Evolutionary conservation across 1,284 basidiomycete genomes (phyloP).

Genomic region (Cryptococcus sp.): DNA sequence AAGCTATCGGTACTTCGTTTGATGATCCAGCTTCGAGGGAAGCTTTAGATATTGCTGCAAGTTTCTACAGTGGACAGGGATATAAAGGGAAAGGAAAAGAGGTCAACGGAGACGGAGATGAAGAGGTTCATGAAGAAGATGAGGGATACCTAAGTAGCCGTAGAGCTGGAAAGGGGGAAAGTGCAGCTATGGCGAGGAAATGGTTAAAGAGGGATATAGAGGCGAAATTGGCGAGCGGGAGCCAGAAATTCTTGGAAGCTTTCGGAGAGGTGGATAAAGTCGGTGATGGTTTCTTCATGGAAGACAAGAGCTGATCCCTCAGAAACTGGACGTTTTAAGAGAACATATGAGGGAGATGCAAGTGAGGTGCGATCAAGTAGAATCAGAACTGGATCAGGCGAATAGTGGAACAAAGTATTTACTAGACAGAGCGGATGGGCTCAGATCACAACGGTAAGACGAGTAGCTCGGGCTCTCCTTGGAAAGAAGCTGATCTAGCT

Average conservation of each 20-base stretch:
- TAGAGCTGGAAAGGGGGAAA: constrained; percentile 33
- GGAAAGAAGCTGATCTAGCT: not conserved
- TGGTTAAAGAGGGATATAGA: constrained; percentile 80
- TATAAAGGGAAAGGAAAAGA: constrained; percentile 46
- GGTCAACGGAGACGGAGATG: constrained; percentile 28
- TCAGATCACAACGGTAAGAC: constrained; percentile 74
- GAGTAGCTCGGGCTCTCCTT: not conserved
- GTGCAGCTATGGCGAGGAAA: constrained; percentile 62
- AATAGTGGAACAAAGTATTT: constrained; percentile 73
- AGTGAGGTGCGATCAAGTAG: constrained; percentile 72
- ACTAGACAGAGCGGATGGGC: constrained; percentile 78
- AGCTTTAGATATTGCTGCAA: constrained; percentile 75
- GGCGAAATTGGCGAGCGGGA: constrained; percentile 69
- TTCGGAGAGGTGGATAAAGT: constrained; percentile 84
- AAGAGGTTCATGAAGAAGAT: constrained; percentile 6
- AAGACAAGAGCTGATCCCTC: not conserved
- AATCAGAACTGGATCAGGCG: constrained; percentile 68
- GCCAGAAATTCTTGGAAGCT: constrained; percentile 71
- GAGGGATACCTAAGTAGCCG: constrained; percentile 5
- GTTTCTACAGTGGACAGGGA: constrained; percentile 56
- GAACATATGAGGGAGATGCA: constrained; percentile 73
- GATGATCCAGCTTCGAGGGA: constrained; percentile 74
- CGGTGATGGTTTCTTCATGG: constrained; percentile 27
- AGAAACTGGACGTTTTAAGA: constrained; percentile 76
- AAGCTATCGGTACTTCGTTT: constrained; percentile 73